A percentile compares a stretch with the other conserved stretches of the same genome.
Conservation (phyloP, 805 yeast species). For the Candida odintsovae region DNA sequence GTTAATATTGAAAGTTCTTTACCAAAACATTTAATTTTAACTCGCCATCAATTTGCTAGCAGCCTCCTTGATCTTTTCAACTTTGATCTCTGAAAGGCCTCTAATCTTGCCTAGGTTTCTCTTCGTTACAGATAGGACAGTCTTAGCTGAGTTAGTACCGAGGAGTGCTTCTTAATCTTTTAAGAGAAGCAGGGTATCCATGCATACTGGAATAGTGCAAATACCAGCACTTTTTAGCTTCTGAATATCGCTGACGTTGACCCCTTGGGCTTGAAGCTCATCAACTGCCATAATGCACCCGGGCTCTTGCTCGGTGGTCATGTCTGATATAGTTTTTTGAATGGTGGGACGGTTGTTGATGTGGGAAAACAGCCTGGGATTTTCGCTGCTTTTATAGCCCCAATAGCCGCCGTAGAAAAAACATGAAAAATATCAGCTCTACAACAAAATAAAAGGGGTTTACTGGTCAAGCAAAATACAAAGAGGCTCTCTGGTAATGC, state of each 20-base stretch:
- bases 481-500: background rate
- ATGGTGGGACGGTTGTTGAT: background rate
- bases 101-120: slow-evolving; percentile 58
- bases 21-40: background rate
- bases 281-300: slow-evolving; percentile 33
- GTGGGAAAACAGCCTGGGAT: background rate
- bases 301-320: slow-evolving; percentile 9
- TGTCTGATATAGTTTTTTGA: background rate
- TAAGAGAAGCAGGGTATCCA: slow-evolving; percentile 21
- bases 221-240: slow-evolving; percentile 64
- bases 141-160: slow-evolving; percentile 22
- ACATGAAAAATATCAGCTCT: too few species aligned
- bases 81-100: slow-evolving; percentile 72
- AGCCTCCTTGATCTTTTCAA: slow-evolving; percentile 70
- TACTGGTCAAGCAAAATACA: background rate
- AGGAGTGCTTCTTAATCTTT: background rate
- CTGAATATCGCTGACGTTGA: slow-evolving; percentile 64
- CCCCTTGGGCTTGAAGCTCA: slow-evolving; percentile 59
- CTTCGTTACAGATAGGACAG: slow-evolving; percentile 56
- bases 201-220: slow-evolving; percentile 57
- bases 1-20: background rate
- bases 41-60: slow-evolving; percentile 51
- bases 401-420: background rate
- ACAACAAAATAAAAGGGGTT: too few species aligned
- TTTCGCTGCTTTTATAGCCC: background rate